Conservation (phyloP, 257 asterid genomes). For the Solanum piurae region DNA sequence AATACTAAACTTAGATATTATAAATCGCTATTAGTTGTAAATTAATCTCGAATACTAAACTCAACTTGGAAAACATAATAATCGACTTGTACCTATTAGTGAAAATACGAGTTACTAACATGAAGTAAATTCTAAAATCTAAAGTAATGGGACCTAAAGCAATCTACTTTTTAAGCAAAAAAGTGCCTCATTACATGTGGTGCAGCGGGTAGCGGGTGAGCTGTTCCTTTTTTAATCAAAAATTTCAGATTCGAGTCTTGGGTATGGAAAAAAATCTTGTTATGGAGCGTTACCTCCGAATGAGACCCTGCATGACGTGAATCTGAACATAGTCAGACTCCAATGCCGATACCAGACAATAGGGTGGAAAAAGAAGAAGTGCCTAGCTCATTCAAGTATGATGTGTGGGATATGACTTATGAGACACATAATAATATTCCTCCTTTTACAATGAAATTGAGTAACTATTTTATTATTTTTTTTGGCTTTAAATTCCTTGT, state of each 20-base stretch:
- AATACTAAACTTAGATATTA: not conserved
- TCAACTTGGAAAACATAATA: not conserved
- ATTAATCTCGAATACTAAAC: not conserved
- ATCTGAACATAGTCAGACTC: no score
- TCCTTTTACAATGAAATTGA: not conserved
- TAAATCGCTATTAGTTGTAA: not conserved
- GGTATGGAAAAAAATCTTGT: no score
- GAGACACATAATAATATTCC: not conserved
- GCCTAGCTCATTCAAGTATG: not conserved
- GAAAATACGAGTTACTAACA: not conserved
- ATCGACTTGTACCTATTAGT: not conserved
- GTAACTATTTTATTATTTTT: not conserved
- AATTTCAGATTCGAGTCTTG: not conserved
- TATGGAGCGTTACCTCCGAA: accelerated
- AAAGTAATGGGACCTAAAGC: no score
- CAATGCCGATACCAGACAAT: no score
- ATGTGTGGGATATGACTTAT: not conserved
- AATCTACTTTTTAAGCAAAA: no score
- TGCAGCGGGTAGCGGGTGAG: not conserved
- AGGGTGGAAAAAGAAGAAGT: no score
- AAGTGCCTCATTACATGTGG: not conserved
- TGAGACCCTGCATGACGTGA: not conserved
- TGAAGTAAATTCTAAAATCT: no score
- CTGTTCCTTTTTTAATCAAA: not conserved
- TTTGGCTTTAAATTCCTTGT: not conserved